Percentiles rank a stretch among this genome's conserved stretches.
These are phyloP conservation scores for Vitis hybrid DNA, from an alignment of 177 flowering plant genomes.

Conservation along the genomic window DNA sequence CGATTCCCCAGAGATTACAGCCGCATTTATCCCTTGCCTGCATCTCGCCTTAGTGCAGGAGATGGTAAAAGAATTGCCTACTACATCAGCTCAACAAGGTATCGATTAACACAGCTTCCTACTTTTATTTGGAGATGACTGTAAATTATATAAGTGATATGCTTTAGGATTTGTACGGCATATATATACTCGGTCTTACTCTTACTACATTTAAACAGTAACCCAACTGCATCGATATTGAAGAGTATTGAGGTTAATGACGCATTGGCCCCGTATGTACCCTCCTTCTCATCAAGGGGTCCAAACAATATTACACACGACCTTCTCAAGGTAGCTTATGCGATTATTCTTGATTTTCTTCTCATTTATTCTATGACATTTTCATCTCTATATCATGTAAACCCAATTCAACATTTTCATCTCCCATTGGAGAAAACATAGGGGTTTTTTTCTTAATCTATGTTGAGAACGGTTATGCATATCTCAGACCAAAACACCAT, in stretches of 20 bases:
- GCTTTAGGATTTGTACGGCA: too few relatives aligned
- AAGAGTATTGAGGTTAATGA: slow-evolving; percentile 18
- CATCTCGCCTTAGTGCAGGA: slow-evolving; percentile 1
- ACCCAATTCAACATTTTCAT: too few relatives aligned
- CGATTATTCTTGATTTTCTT: not conserved
- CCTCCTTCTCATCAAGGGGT: slow-evolving; percentile 41
- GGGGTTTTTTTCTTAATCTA: too few relatives aligned
- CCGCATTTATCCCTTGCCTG: slow-evolving; percentile 16
- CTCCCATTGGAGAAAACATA: too few relatives aligned
- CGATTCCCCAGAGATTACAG: slow-evolving; percentile 9
- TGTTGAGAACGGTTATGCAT: too few relatives aligned
- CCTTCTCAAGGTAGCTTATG: slow-evolving; percentile 31
- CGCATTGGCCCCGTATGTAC: slow-evolving; percentile 23
- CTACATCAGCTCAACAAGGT: slow-evolving; percentile 23
- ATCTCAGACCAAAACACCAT: too few relatives aligned
- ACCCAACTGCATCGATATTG: slow-evolving; percentile 27
- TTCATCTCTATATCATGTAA: too few relatives aligned
- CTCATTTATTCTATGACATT: not conserved
- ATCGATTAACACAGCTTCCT: not conserved
- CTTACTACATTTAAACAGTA: not conserved
- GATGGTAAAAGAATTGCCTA: slow-evolving; percentile 1
- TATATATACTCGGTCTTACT: not conserved
- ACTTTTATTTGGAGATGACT: too few relatives aligned
- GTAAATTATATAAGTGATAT: too few relatives aligned
- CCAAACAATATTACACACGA: slow-evolving; percentile 20